Evolutionary conservation across 129 eudicot genomes (phyloP).

Genomic region (Glebionis coronaria): DNA sequence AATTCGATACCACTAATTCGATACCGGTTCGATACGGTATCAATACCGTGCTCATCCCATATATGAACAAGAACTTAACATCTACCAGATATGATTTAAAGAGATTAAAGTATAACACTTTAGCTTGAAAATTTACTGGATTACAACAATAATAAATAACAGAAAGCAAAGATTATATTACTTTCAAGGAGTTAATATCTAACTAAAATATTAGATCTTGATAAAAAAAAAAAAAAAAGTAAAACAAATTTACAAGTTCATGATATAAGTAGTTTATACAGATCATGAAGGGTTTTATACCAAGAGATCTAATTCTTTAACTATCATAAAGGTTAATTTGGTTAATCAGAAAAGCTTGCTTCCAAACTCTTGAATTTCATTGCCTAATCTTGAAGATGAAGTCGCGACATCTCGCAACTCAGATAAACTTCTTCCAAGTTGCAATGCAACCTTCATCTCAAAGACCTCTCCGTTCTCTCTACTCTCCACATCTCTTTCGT

Average conservation of each 20-base stretch:
- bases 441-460: slow-evolving; percentile 70
- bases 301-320: slow-evolving; percentile 6
- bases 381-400: slow-evolving; percentile 27
- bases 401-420: slow-evolving; percentile 54
- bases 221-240: no score
- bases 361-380: slow-evolving; percentile 47
- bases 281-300: slow-evolving; percentile 8
- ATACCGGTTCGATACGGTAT: no score
- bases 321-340: slow-evolving; percentile 4
- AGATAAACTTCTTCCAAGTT: slow-evolving; percentile 61
- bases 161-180: not conserved
- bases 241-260: not conserved
- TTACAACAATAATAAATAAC: not conserved
- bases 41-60: no score
- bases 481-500: slow-evolving; percentile 35
- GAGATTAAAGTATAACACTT: not conserved
- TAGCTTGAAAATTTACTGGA: not conserved
- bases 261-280: slow-evolving; percentile 13
- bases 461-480: slow-evolving; percentile 69
- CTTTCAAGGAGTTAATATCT: not conserved
- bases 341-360: slow-evolving; percentile 58
- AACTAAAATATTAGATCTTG: not conserved
- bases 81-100: not conserved
- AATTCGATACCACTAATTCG: no score
- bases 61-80: not conserved